Conservation (phyloP, 257 asterid genomes). For the Nicotiana attenuata region DNA sequence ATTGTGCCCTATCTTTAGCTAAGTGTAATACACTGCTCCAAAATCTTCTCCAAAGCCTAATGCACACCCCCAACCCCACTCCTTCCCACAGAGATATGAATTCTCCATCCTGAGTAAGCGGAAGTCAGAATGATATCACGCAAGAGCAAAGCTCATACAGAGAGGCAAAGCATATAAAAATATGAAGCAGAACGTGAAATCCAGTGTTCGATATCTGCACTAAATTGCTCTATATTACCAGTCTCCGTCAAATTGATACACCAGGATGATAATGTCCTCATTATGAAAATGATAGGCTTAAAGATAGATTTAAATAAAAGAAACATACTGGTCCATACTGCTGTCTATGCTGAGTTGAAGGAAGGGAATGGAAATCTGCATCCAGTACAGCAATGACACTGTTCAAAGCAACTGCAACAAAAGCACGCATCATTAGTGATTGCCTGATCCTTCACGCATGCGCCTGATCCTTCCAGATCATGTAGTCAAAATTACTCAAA, state of each 20-base stretch:
- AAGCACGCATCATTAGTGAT: conserved; percentile 22
- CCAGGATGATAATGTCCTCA: not conserved
- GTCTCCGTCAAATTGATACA: not conserved
- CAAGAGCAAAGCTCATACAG: not conserved
- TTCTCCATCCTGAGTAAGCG: not conserved
- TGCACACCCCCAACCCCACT: not conserved
- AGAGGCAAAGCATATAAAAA: not conserved
- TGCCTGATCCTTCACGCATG: not conserved
- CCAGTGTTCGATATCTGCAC: not conserved
- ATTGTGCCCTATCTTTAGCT: too few species aligned
- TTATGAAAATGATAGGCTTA: not conserved
- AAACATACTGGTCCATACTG: conserved; percentile 97
- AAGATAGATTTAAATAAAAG: conserved; percentile 15
- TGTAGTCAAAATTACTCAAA: not conserved
- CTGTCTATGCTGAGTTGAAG: conserved; percentile 92
- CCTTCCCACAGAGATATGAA: not conserved
- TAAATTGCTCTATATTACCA: not conserved
- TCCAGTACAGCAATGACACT: conserved; percentile 96
- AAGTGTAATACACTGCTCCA: not conserved
- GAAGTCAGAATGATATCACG: not conserved
- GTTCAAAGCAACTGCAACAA: conserved; percentile 71
- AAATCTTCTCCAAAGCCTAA: not conserved
- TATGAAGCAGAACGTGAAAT: not conserved
- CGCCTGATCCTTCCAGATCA: not conserved
- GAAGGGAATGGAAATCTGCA: conserved; percentile 97